Base-by-base conservation (phyloP, 2,329 filamentous ascomycete species). In the Paraconiothyrium sp. region DNA sequence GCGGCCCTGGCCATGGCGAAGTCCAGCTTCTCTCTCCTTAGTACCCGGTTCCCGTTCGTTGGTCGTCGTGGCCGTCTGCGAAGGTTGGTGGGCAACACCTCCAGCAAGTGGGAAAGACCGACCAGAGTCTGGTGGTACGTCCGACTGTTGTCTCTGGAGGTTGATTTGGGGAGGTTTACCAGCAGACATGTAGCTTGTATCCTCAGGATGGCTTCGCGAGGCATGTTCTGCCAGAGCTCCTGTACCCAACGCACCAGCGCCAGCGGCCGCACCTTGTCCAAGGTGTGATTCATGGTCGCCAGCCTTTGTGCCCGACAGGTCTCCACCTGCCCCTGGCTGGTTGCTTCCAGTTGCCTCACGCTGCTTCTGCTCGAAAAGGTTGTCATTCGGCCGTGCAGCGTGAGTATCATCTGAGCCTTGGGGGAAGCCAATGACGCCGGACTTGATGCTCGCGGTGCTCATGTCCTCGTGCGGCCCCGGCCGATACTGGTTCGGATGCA, bases 371-470 rank as follows among this genome's bases (percentile, higher is more conserved):
- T 67, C 57, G 44, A 64, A 46, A 35, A 62, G 49, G 35, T 60
- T 67, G 47, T 63, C 61, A 32, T 63, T 63, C 20, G 67, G 58
- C 60, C 72, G 37, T 24, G 73, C 72, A 55, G 74, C 72, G 60
- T 76, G 74, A 22, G 54, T 63, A 30, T 72, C 68, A 10, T 57
- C 34, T 4, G 60, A 54, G 37, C 62, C 64, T 57, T 69, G 65
- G 11, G 70, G 66, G 56, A 76, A 75, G 9, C 79, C 79, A 54
- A 79, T 74, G 14, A 80, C 76, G 52, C 77, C 78, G 60, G 77
- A 79, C 67, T 79, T 79, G 71, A 80, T 77, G 64, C 76, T 79
- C 20, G 75, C 74, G 34, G 70, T 71, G 61, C 76, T 80, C 10
- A 65, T 60, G 5, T 67, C 72, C 14, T 72, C 65, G 7, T 60